Percentiles rank a stretch among this genome's conserved stretches.
phyloP scores from a whole-genome alignment of 1,139 yeast species.

The Saccharomyces hybrid region DNA sequence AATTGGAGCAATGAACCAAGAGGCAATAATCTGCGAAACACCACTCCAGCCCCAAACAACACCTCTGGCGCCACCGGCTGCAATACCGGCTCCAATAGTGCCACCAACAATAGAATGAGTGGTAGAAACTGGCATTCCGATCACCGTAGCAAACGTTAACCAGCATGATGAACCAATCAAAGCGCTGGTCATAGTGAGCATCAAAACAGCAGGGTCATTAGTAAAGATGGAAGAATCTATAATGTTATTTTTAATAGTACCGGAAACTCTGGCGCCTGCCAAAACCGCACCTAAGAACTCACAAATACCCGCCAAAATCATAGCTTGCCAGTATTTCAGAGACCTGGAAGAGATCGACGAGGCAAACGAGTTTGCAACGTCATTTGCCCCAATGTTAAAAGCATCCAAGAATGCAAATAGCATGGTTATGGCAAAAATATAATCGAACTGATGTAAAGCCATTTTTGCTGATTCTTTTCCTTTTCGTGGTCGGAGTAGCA shows the following conservation, averaged over 20 bases:
- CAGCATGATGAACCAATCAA: conserved; percentile 65
- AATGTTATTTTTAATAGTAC: conserved; percentile 58
- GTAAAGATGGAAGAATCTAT: conserved; percentile 45
- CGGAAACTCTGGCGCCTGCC: conserved; percentile 64
- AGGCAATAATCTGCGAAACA: conserved; percentile 64
- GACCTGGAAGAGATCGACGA: conserved; percentile 67
- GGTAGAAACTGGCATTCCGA: conserved; percentile 73
- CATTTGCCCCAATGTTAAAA: conserved; percentile 77
- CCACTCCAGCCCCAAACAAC: conserved; percentile 75
- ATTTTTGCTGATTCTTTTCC: conserved; percentile 7
- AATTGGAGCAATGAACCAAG: conserved; percentile 77
- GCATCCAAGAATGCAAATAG: conserved; percentile 72
- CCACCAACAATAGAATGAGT: conserved; percentile 79
- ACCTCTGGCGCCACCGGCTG: conserved; percentile 47
- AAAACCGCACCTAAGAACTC: conserved; percentile 69
- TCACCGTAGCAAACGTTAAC: conserved; percentile 60
- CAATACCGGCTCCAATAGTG: conserved; percentile 67
- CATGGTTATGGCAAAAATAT: conserved; percentile 59
- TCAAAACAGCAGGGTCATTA: conserved; percentile 57
- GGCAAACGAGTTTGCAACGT: conserved; percentile 75
- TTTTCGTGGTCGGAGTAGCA: no score
- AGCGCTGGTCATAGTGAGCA: conserved; percentile 73
- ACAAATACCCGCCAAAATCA: conserved; percentile 58
- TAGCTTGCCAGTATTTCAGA: conserved; percentile 66
- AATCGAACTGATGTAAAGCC: conserved; percentile 51